Base-by-base conservation (phyloP, 2,329 filamentous ascomycete species). In the Alternaria triticimaculans region DNA sequence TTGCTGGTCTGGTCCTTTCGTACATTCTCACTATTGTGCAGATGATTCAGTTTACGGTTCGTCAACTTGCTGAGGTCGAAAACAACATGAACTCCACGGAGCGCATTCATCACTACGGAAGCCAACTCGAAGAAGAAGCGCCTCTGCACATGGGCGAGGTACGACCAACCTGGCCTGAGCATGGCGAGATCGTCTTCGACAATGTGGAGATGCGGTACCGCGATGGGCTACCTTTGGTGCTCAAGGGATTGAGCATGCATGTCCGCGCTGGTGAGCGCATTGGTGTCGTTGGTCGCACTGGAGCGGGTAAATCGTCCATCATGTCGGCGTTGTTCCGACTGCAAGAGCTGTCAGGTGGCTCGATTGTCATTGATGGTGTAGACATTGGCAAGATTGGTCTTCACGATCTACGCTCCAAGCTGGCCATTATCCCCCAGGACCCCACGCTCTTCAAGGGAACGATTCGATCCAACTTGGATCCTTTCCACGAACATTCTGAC, bases 71-170 rank as follows among this genome's bases (percentile, higher is more conserved):
- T 25, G 95, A 97, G 80, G 93, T 98, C 9, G 95, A 98, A 80
- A 98, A 97, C 81, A 93, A 94, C 76, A 98, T 98, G 95, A 98
- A 97, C 78, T 90, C 94, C 0, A 96, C 96, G 0, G 95, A 98
- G 81, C 90, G 96, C 54, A 85, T 98, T 33, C 89, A 94, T 77
- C 93, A 97, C 82, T 98, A 98, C 78, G 94, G 93, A 58, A 93
- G 88, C 1, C 82, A 92, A 70, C 87, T 99, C 5, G 94, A 97
- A 67, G 91, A 97, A 76, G 96, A 98, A 80, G 93, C 95, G 0
- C 93, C 94, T 0, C 84, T 94, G 2, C 92, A 94, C 72, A 90
- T 92, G 33, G 81, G 79, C 46, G 88, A 94, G 6, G 88, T 97
- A 4, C 87, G 89, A 18, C 82, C 88, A 1, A 86, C 86, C 20